Conservation (phyloP, 805 yeast genomes). For the Dipodascus albidus region DNA sequence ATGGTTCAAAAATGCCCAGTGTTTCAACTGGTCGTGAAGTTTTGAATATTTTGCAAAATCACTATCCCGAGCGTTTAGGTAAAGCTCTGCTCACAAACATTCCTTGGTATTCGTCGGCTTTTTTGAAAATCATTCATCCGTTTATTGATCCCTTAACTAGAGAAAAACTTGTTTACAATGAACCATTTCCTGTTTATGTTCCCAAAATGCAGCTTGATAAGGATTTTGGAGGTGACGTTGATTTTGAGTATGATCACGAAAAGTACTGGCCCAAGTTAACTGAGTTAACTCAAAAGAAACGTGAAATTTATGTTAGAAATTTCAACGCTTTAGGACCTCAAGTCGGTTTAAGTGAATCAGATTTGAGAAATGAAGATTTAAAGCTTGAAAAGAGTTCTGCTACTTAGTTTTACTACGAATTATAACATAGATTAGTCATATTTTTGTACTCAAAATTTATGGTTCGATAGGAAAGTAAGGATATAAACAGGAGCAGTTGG, state of each 20-base stretch:
- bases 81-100: conserved; percentile 84
- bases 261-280: conserved; percentile 67
- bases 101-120: conserved; percentile 91
- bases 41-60: conserved; percentile 85
- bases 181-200: conserved; percentile 76
- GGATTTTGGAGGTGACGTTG: conserved; percentile 75
- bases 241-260: conserved; percentile 73
- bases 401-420: neutral
- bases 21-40: conserved; percentile 84
- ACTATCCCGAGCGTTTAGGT: conserved; percentile 95
- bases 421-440: neutral
- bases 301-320: conserved; percentile 51
- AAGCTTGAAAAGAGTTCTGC: neutral
- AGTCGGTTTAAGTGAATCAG: conserved; percentile 76
- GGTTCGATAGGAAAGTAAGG: neutral
- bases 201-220: conserved; percentile 72
- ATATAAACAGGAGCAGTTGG: neutral
- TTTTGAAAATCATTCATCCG: conserved; percentile 82
- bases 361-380: conserved; percentile 36
- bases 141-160: conserved; percentile 93
- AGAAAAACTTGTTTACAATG: conserved; percentile 84
- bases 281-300: conserved; percentile 47
- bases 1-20: conserved; percentile 72
- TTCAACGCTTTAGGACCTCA: conserved; percentile 59
- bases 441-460: no score